These are phyloP conservation scores for Aspergillus floridensis DNA, from an alignment of 2,329 filamentous ascomycete genomes.

Conservation along the genomic window DNA sequence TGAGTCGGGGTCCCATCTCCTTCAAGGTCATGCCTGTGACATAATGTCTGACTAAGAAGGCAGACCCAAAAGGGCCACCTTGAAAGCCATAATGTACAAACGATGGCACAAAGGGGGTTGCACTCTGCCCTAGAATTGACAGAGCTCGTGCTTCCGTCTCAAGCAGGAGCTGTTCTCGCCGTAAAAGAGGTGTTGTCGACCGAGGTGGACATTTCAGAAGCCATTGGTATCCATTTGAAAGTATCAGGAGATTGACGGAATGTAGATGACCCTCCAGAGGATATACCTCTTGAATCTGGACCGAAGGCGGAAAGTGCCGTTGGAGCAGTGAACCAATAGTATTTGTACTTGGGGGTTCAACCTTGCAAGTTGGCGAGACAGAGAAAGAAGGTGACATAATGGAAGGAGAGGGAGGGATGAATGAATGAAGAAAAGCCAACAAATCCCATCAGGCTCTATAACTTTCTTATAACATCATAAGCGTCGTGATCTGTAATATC, in stretches of 20 bases:
- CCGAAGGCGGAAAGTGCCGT: slow-evolving; percentile 31
- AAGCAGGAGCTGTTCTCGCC: slow-evolving; percentile 39
- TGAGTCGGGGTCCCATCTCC: slow-evolving; percentile 32
- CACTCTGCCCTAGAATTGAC: slow-evolving; percentile 33
- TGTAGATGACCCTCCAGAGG: slow-evolving; percentile 35
- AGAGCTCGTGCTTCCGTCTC: slow-evolving; percentile 42
- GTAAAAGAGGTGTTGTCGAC: slow-evolving; percentile 37
- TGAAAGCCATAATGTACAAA: slow-evolving; percentile 38
- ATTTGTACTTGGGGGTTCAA: slow-evolving; percentile 21
- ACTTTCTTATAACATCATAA: neutral
- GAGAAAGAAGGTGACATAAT: slow-evolving; percentile 17
- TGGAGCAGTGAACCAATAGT: slow-evolving; percentile 31
- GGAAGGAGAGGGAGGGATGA: neutral
- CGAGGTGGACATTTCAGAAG: slow-evolving; percentile 39
- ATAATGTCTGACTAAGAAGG: slow-evolving; percentile 41
- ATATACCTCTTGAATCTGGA: slow-evolving; percentile 28
- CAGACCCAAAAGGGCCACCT: slow-evolving; percentile 25
- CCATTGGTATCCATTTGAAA: slow-evolving; percentile 40
- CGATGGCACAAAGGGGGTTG: slow-evolving; percentile 36
- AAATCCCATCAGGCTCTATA: neutral
- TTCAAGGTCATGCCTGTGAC: slow-evolving; percentile 34
- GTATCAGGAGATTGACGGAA: slow-evolving; percentile 32
- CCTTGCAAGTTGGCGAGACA: slow-evolving; percentile 5
- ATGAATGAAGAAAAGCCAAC: neutral
- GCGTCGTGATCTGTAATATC: neutral